Evolutionary conservation across 2,329 filamentous ascomycete genomes (phyloP).

Genomic region (Curvularia verruculosa): DNA sequence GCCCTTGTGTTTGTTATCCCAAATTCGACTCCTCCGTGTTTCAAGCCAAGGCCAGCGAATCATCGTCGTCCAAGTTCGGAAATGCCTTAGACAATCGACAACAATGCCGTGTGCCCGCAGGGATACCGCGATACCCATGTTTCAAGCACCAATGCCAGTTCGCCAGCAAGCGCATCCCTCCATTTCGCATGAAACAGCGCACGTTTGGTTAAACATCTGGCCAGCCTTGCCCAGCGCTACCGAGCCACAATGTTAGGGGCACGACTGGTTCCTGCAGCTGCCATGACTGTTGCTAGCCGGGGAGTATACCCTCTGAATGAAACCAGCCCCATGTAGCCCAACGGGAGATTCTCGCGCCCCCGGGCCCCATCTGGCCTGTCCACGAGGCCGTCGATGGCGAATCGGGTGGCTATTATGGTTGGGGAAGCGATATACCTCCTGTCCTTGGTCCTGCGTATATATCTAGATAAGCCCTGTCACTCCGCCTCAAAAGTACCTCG

Average conservation of each 20-base stretch:
- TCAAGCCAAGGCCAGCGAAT: slow-evolving; percentile 25
- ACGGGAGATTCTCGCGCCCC: slow-evolving; percentile 20
- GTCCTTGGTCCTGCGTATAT: slow-evolving; percentile 29
- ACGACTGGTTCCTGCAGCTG: slow-evolving; percentile 27
- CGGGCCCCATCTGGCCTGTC: slow-evolving; percentile 16
- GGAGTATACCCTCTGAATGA: slow-evolving; percentile 26
- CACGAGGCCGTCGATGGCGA: slow-evolving; percentile 19
- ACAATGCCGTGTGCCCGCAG: slow-evolving; percentile 17
- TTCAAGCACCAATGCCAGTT: slow-evolving; percentile 31
- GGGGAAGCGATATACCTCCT: slow-evolving; percentile 13
- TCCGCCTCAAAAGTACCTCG: slow-evolving; percentile 11
- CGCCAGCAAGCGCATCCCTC: slow-evolving; percentile 25
- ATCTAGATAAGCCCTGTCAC: slow-evolving; percentile 32
- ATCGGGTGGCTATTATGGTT: slow-evolving; percentile 14
- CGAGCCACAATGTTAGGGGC: slow-evolving; percentile 9
- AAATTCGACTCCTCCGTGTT: slow-evolving; percentile 24
- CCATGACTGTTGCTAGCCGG: slow-evolving; percentile 27
- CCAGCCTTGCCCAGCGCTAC: slow-evolving; percentile 25
- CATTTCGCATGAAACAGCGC: slow-evolving; percentile 41
- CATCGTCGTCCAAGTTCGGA: slow-evolving; percentile 5
- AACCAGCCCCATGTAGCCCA: slow-evolving; percentile 28
- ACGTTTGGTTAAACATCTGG: slow-evolving; percentile 29
- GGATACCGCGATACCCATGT: slow-evolving; percentile 26
- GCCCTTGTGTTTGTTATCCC: slow-evolving; percentile 14
- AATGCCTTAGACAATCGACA: slow-evolving; percentile 11